Evolutionary conservation across 345 rosid genomes (phyloP), one percentile per base, ranked within the genome.

Genomic region (Eucalyptus tenuipes): DNA sequence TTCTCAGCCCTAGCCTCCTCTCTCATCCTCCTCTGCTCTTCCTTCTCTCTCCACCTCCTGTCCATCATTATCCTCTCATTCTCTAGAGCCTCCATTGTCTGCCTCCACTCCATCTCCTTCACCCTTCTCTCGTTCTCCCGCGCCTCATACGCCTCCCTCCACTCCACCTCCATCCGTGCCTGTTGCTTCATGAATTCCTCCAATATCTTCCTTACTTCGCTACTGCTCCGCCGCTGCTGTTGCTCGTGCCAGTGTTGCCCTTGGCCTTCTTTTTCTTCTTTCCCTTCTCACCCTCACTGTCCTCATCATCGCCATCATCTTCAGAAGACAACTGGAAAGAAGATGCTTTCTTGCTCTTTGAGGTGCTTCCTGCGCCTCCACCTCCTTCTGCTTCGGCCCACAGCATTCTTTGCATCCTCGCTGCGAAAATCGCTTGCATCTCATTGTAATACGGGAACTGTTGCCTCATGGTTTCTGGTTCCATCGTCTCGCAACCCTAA

Each of bases 1-100:
- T 94, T 98, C 91, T 97, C 98, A 88, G 99, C 99, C 95, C 99
- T 94, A 94, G 94, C 95, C 88, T 98, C 99, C 85, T 97, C 99
- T 88, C 99, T 95, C 55, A 92, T 68, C 52, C 96, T 94, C 87
- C 99, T 94, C 93, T 98, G 97, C 89, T 98, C 99, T 86, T 97
- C 99, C 91, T 94, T 93, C 87, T 98, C 99, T 91, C 96, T 94
- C 98, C 99, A 98, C 87, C 94, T 91, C 88, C 95, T 94, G 57
- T 98, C 99, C 91, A 95, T 91, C 91, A 95, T 93, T 33, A 94
- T 87, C 95, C 99, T 95, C 91, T 97, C 99, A 16, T 95, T 97
- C 93, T 98, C 99, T 31, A 98, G 84, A 3, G 93, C 96, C 85
- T 94, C 96, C 99, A 97, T 98, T 24, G 91, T 94, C 89, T 90